Evolutionary conservation across 345 rosid genomes (phyloP).

Genomic region (Sonneratia alba): DNA sequence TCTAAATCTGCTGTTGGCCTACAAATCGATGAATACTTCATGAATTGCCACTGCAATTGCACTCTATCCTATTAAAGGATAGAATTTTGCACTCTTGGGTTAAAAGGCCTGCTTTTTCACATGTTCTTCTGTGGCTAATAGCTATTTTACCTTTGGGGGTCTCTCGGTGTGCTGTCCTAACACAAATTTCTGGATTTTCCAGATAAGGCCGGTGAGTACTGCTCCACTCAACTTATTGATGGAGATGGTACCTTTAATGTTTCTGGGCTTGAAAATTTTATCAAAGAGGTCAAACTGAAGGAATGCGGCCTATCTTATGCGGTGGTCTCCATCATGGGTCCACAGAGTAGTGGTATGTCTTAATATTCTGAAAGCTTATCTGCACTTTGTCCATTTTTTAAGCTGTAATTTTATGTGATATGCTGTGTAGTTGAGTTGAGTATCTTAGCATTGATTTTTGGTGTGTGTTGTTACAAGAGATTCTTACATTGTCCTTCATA

Average conservation of each 20-base stretch:
- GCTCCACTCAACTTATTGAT: constrained; percentile 87
- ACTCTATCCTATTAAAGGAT: neutral
- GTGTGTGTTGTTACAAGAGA: neutral
- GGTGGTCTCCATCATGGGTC: constrained; percentile 96
- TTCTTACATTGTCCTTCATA: constrained; percentile 19
- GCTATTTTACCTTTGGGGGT: neutral
- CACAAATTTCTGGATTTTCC: constrained; percentile 6
- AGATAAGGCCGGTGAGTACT: constrained; percentile 37
- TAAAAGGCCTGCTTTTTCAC: neutral
- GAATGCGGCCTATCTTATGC: constrained; percentile 96
- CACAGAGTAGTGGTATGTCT: constrained; percentile 92
- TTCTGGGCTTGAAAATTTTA: constrained; percentile 58
- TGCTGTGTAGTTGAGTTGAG: constrained; percentile 3
- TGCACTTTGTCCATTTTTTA: neutral
- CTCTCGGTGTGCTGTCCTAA: neutral
- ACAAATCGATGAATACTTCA: neutral
- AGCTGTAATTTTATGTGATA: neutral
- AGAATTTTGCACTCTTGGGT: neutral
- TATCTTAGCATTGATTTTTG: neutral
- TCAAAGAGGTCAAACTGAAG: constrained; percentile 59
- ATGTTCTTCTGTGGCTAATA: neutral
- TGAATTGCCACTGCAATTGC: neutral
- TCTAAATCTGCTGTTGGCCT: neutral
- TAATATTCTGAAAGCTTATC: constrained; percentile 1
- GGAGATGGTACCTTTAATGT: constrained; percentile 80